These are phyloP conservation scores for Cryptomeria japonica DNA, from an alignment of 75 land plant species.

Conservation along the genomic window DNA sequence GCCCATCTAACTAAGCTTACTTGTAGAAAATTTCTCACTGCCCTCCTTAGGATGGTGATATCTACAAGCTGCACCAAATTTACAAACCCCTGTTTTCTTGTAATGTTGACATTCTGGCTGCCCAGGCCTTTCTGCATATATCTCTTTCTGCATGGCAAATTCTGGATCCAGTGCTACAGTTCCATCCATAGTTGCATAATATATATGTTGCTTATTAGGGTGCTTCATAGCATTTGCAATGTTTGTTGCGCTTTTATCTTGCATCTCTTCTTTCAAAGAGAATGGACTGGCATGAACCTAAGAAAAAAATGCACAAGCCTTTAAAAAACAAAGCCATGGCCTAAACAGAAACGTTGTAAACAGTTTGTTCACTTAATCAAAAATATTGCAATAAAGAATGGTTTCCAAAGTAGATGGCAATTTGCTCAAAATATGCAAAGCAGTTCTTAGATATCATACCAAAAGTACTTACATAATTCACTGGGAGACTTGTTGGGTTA, in stretches of 20 bases:
- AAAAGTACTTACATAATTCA: constrained; percentile 5
- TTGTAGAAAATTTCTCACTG: constrained; percentile 31
- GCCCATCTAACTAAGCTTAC: constrained; percentile 61
- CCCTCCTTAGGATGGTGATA: constrained; percentile 86
- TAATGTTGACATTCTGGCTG: constrained; percentile 93
- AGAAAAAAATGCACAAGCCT: constrained; percentile 16
- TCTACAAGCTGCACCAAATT: constrained; percentile 81
- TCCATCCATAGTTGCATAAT: constrained; percentile 20
- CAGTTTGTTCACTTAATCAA: not conserved
- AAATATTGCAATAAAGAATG: not conserved
- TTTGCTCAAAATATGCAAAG: not conserved
- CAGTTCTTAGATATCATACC: constrained; percentile 39
- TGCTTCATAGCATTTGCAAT: not conserved
- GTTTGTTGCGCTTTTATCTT: not conserved
- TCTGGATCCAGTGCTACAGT: constrained; percentile 14
- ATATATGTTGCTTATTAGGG: not conserved
- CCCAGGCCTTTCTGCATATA: constrained; percentile 69
- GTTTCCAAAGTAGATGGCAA: constrained; percentile 5
- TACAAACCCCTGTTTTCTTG: constrained; percentile 94
- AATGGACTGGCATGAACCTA: constrained; percentile 12
- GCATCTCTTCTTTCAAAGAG: constrained; percentile 20
- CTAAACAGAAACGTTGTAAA: not conserved
- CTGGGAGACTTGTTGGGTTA: constrained; percentile 52
- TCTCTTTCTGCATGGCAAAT: constrained; percentile 10
- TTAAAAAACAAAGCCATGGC: not conserved